Evolutionary conservation across 164 flowering plant species (phyloP), one percentile per base, ranked within the genome.

Genomic region (Piper longum): DNA sequence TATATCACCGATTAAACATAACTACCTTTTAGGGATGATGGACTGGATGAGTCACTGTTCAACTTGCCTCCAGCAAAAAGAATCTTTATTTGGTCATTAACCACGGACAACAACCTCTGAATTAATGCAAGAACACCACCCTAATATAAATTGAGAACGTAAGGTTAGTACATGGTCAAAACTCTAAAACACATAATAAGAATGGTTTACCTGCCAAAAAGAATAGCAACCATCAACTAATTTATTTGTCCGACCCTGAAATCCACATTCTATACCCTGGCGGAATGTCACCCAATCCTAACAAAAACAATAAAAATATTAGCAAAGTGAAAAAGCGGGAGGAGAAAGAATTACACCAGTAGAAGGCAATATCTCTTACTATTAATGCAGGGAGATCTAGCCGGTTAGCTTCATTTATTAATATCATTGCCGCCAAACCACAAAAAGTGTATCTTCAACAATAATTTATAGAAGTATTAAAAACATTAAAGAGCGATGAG

Each of bases 221-320:
- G 97, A 90, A 73, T 95, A 91, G 78, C 99, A 95, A 56, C 99
- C 96, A 77, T 95, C 99, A 52, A 95, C 95, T 74, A 91, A 73
- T 76, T 91, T 95, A 80, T 95, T 95, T 63, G 95, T 73, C 73
- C 97, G 79, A 39, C 99, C 99, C 69, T 95, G 96, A 78, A 95
- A 87, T 61, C 99, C 99, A 74, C 87, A 72, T 68, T 95, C 97
- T 42, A 75, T 72, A 55, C 97, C 96, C 78, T 91, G 99, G 62
- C 95, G 93, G 73, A 84, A 87, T 41, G 78, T 89, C 60, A 88
- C 75, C 99, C 99, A 91, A 59, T 87, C 82, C 98, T 93, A 61
- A 17, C 36, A 54, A 61, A 17, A 57, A 55, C 12, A 57, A 54
- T 41, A 1, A 43, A 16, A 43, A 57, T 12, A 36, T 5, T 18